Evolutionary conservation across 169 alveolate genomes (phyloP), one percentile per base, ranked within the genome.

Genomic region (Eimeria maxima): DNA sequence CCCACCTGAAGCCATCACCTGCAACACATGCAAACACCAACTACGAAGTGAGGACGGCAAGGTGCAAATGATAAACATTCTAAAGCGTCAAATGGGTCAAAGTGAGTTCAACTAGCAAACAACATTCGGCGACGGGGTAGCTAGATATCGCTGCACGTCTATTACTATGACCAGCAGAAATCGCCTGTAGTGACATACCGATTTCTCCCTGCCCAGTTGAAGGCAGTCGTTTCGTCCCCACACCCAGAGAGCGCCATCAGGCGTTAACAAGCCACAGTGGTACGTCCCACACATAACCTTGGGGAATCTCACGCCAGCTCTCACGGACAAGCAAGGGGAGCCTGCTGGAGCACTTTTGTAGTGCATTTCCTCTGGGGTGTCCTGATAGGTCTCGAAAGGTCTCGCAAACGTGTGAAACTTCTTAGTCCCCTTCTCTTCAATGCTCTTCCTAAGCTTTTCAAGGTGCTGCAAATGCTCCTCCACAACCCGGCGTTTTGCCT

Each of bases 221-320:
- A 87, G 65, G 63, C 93, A n/a, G 29, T 87, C 65, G 63, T 63
- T 87, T 38, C 93, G 93, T 24, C 93, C 93, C 93, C 93, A 87
- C 78, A 87, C 16, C 93, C 93, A 87, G 13, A 87, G 81, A 50
- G 44, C 78, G 2, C 93, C 93, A n/a, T 87, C 83, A 42, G 81
- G 81, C 22, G 93, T 87, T 29, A 87, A 38, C 57, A 87, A 29
- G 50, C 93, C 93, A 47, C 93, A 87, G 93, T 87, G 93, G 42
- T 42, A 57, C 0, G 63, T 71, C 29, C 83, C 93, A 24, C 83
- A 87, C 45, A 87, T 22, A 80, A 87, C 93, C 71, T 24, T 38
- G 16, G 93, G 93, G 29, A 87, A 29, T 38, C 44, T 27, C 60
- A 27, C 18, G 65, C n/a, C 63, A 38, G 20, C 47, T 6, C 33